Conservation (phyloP, 202 grass and related monocot species). For the Musa balbisiana region DNA sequence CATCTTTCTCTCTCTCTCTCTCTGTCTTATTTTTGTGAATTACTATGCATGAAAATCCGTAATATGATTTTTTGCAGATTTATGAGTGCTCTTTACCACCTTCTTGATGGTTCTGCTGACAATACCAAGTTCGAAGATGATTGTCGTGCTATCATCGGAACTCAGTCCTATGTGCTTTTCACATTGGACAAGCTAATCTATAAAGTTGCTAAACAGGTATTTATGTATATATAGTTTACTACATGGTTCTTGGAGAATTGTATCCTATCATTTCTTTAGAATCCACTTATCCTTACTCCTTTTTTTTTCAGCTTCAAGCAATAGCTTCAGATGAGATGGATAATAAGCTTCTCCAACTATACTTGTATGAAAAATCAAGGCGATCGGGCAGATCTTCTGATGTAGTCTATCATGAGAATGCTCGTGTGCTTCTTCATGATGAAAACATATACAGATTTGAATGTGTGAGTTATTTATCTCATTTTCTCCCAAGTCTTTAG, state of each 20-base stretch:
- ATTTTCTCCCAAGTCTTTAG: neutral
- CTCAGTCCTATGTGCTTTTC: conserved; percentile 89
- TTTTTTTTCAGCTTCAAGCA: conserved; percentile 69
- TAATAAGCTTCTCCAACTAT: conserved; percentile 87
- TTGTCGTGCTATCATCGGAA: conserved; percentile 74
- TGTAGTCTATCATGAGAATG: conserved; percentile 91
- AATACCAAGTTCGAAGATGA: conserved; percentile 99
- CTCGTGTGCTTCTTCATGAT: conserved; percentile 70
- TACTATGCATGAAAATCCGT: neutral
- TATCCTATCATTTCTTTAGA: neutral
- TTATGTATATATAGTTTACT: neutral
- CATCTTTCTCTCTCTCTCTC: conserved; percentile 10
- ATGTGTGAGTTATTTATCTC: conserved; percentile 49
- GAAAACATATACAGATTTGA: conserved; percentile 81
- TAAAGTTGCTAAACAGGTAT: conserved; percentile 93
- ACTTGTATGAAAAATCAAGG: conserved; percentile 88
- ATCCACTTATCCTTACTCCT: neutral
- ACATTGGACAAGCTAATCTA: conserved; percentile 98
- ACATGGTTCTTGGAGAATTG: neutral
- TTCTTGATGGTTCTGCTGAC: conserved; percentile 86
- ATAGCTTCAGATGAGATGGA: conserved; percentile 89
- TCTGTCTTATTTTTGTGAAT: neutral
- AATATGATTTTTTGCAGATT: conserved; percentile 44
- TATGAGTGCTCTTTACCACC: conserved; percentile 61
- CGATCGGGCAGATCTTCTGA: conserved; percentile 60